Base-by-base conservation (phyloP, 768 basidiomycete species). In the Leccinum barrowsii region DNA sequence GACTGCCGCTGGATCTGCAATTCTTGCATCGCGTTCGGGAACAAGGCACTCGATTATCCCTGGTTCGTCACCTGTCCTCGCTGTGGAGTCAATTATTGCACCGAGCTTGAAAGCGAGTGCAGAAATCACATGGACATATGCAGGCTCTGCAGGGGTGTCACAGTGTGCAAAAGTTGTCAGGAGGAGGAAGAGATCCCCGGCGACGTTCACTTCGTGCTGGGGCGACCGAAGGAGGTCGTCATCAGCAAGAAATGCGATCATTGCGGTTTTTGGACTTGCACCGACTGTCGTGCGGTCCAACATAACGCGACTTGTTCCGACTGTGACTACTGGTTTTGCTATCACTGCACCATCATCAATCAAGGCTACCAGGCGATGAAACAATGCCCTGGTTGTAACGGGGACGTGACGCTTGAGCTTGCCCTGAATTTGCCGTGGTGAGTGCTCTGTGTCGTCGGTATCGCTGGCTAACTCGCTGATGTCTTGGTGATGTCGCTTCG, bases 131-230 rank as follows among this genome's bases (percentile, higher is more conserved):
- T 58, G 4, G 56, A 56, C 0, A 4, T 50, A 0, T 65, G 66
- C n/a, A 21, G 7, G 11, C 34, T 49, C 19, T 67, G 65, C 60
- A 54, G 32, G 8, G 60, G 56, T 1, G 47, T 21, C 24, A 22
- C 44, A 34, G 40, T 49, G 22, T 65, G 58, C n/a, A 19, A 32
- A 0, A 15, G 30, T 49, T 65, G 66, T 19, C 46, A 52, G 49
- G 66, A 68, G 7, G 56, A 65, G 7, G 66, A 57, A 5, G 35
- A 21, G 5, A 49, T 52, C 13, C 63, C 66, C 0, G 56, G 34
- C 7, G 51, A 49, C 3, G n/a, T 4, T 5, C 35, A 28, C n/a
- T 17, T 6, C 6, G 2, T 3, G 13, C 5, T 13, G 0, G 46
- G 26, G 0, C 56, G 3, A 7, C 46, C 56, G 22, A 52, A 34